A percentile compares a stretch with the other conserved stretches of the same genome.
These are phyloP conservation scores for Stephania cephalantha DNA, from an alignment of 164 flowering plant genomes.

Conservation along the genomic window DNA sequence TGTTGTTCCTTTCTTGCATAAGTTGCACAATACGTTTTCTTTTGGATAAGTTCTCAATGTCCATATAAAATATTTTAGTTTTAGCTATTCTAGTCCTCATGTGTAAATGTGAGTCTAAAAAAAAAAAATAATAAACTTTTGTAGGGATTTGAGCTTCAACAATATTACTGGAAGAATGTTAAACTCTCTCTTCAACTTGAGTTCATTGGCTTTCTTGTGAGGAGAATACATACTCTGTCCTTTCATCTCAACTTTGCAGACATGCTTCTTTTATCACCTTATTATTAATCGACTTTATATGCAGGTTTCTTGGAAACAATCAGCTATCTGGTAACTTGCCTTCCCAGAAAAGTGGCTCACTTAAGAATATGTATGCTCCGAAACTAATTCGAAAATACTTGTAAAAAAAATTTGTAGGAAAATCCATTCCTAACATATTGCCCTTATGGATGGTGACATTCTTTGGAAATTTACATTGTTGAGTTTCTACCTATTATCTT, in stretches of 20 bases:
- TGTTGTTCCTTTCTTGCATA: slow-evolving; percentile 1
- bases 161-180: slow-evolving; percentile 48
- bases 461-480: too few relatives aligned
- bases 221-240: not conserved
- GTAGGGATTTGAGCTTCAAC: slow-evolving; percentile 82
- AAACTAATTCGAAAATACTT: not conserved
- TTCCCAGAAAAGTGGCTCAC: not conserved
- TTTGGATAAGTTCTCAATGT: not conserved
- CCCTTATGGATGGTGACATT: too few relatives aligned
- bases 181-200: slow-evolving; percentile 40
- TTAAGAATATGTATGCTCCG: not conserved
- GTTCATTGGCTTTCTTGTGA: slow-evolving; percentile 48
- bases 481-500: too few relatives aligned
- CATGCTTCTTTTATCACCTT: not conserved
- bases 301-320: slow-evolving; percentile 6
- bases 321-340: slow-evolving; percentile 5
- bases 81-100: not conserved
- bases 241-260: not conserved
- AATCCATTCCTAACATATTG: too few relatives aligned
- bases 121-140: not conserved
- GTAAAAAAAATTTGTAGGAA: too few relatives aligned
- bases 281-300: not conserved
- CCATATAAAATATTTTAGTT: not conserved
- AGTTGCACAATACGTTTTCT: too few relatives aligned
- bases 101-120: too few relatives aligned